These are phyloP conservation scores for Cladosporium colombiae DNA, from an alignment of 2,329 filamentous ascomycete species.

Conservation along the genomic window DNA sequence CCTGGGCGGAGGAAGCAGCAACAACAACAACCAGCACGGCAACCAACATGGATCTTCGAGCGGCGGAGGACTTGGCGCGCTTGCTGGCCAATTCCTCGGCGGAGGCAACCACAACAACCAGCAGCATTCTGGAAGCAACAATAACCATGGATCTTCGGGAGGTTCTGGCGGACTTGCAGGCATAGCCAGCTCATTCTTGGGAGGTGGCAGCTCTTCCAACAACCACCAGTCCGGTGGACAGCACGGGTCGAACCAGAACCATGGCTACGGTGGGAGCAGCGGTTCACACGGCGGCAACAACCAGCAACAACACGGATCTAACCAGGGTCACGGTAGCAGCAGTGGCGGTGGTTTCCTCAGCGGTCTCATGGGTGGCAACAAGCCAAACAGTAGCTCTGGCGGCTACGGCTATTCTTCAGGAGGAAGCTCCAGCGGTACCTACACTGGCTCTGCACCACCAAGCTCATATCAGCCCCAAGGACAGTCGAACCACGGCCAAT, in stretches of 20 bases:
- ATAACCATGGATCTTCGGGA: slow-evolving; percentile 10
- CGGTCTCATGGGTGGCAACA: slow-evolving; percentile 27
- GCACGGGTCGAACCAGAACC: slow-evolving; percentile 19
- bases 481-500: slow-evolving; percentile 1
- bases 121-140: slow-evolving; percentile 26
- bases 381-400: slow-evolving; percentile 3
- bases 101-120: slow-evolving; percentile 24
- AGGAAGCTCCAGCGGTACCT: slow-evolving; percentile 36
- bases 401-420: slow-evolving; percentile 40
- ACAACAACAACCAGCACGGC: slow-evolving; percentile 13
- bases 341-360: slow-evolving; percentile 22
- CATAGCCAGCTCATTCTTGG: slow-evolving; percentile 26
- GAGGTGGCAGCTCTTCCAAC: slow-evolving; percentile 32
- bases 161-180: slow-evolving; percentile 24
- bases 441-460: slow-evolving; percentile 40
- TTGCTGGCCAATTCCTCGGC: slow-evolving; percentile 31
- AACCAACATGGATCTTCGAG: slow-evolving; percentile 18
- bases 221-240: slow-evolving; percentile 5
- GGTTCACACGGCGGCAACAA: slow-evolving; percentile 6
- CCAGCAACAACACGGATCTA: slow-evolving; percentile 18
- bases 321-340: slow-evolving; percentile 19
- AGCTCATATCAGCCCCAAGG: slow-evolving; percentile 34
- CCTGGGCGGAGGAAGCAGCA: slow-evolving; percentile 32
- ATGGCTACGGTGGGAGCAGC: slow-evolving; percentile 30
- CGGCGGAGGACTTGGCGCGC: slow-evolving; percentile 22